Conservation (phyloP, 176 grass and related monocot genomes). For the Dendrocalamus sinicus region DNA sequence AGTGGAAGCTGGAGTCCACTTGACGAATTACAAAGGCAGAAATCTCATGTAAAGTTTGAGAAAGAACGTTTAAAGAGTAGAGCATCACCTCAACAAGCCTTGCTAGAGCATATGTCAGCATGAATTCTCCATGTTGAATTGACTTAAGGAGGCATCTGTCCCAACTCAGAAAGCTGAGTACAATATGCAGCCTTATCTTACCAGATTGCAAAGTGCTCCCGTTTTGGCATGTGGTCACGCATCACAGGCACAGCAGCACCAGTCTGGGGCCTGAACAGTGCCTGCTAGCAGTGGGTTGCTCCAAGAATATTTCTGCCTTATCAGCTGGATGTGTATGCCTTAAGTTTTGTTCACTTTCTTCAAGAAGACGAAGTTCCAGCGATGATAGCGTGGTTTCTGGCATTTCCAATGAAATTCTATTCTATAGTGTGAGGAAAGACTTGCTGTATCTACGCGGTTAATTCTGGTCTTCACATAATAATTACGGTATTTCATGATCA, state of each 20-base stretch:
- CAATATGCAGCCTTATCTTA: background rate
- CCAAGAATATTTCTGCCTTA: constrained; percentile 10
- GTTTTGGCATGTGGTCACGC: background rate
- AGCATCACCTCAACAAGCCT: constrained; percentile 26
- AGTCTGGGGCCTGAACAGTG: background rate
- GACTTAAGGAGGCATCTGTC: background rate
- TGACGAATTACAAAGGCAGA: constrained; percentile 48
- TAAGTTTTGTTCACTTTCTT: background rate
- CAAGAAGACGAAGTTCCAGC: background rate
- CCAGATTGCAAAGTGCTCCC: background rate
- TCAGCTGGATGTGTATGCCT: constrained; percentile 6
- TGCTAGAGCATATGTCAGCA: background rate
- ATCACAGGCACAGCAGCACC: background rate
- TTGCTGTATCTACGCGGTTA: background rate
- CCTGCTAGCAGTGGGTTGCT: background rate
- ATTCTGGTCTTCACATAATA: background rate
- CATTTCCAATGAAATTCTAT: background rate
- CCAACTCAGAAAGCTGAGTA: background rate
- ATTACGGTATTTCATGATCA: background rate
- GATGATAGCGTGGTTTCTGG: background rate
- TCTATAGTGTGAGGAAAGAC: background rate
- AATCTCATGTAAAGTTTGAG: constrained; percentile 51
- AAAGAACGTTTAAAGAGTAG: constrained; percentile 54
- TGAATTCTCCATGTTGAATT: background rate
- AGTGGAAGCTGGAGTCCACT: background rate